phyloP scores from a whole-genome alignment of 2,329 filamentous ascomycete genomes.

The Aquanectria penicillioides region DNA sequence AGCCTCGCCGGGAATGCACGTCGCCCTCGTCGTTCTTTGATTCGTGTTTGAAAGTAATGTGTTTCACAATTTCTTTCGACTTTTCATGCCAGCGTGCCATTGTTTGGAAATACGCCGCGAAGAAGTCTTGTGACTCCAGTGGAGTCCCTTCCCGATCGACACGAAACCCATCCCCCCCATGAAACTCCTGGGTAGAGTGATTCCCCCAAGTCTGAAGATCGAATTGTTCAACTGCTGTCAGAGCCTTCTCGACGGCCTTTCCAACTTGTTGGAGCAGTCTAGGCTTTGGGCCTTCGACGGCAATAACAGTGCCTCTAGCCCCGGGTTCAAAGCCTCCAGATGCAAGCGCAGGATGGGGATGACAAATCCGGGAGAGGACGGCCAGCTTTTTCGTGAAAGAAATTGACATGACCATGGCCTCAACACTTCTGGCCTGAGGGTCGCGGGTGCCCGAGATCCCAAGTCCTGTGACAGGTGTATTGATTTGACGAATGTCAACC shows the following conservation, averaged over 20 bases:
- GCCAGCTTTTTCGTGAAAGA: slow-evolving; percentile 80
- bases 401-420: slow-evolving; percentile 80
- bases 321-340: slow-evolving; percentile 47
- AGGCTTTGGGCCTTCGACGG: slow-evolving; percentile 78
- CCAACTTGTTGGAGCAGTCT: slow-evolving; percentile 66
- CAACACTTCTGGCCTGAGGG: slow-evolving; percentile 59
- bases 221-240: slow-evolving; percentile 57
- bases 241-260: slow-evolving; percentile 70
- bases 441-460: slow-evolving; percentile 38
- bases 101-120: slow-evolving; percentile 71
- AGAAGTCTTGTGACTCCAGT: slow-evolving; percentile 48
- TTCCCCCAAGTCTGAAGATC: slow-evolving; percentile 57
- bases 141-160: slow-evolving; percentile 28
- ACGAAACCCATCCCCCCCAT: slow-evolving; percentile 17
- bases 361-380: slow-evolving; percentile 79
- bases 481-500: slow-evolving; percentile 40
- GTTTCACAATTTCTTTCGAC: slow-evolving; percentile 73
- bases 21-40: slow-evolving; percentile 19
- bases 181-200: slow-evolving; percentile 35
- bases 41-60: slow-evolving; percentile 51
- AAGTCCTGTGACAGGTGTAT: slow-evolving; percentile 42
- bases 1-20: slow-evolving; percentile 23
- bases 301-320: slow-evolving; percentile 81
- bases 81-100: slow-evolving; percentile 81
- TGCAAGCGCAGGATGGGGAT: slow-evolving; percentile 63